phyloP scores from a whole-genome alignment of 495 filamentous ascomycete genomes.

The Penicillium alfredii region DNA sequence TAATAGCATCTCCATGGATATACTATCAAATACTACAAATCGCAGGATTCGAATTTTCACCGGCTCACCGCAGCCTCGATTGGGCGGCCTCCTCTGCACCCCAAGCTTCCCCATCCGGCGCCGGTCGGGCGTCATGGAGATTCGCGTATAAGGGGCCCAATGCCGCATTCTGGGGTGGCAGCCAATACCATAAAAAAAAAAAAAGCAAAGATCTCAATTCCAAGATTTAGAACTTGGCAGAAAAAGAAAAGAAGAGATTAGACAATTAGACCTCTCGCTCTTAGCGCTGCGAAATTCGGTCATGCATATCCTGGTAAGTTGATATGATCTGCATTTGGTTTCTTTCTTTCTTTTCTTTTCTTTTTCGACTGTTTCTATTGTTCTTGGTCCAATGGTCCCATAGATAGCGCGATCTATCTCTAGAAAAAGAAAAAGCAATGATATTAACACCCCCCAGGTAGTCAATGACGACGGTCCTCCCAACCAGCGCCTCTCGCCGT shows the following conservation, averaged over 20 bases:
- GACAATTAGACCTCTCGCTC: too few species aligned
- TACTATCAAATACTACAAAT: too few species aligned
- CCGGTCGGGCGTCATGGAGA: too few species aligned
- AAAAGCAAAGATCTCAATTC: conserved; percentile 1
- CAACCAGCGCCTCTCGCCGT: conserved; percentile 77
- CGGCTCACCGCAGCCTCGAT: conserved; percentile 41
- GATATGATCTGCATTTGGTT: neutral
- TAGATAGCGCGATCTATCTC: too few species aligned
- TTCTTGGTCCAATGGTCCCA: too few species aligned
- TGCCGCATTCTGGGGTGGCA: too few species aligned
- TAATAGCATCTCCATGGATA: too few species aligned
- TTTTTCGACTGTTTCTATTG: neutral
- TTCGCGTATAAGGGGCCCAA: too few species aligned
- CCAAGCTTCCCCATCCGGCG: conserved; percentile 2
- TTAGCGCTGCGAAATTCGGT: conserved; percentile 13
- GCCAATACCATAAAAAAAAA: neutral
- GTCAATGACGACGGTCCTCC: conserved; percentile 96
- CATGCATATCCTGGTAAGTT: conserved; percentile 48
- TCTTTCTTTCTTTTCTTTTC: conserved; percentile 10
- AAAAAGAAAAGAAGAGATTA: too few species aligned
- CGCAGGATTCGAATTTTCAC: too few species aligned
- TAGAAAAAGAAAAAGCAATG: conserved; percentile 2
- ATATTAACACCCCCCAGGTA: conserved; percentile 40
- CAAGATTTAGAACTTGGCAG: too few species aligned
- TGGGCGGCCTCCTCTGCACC: conserved; percentile 15